These are phyloP conservation scores for Arthrobotrys megalospora DNA, from an alignment of 2,329 filamentous ascomycete species.

Conservation along the genomic window DNA sequence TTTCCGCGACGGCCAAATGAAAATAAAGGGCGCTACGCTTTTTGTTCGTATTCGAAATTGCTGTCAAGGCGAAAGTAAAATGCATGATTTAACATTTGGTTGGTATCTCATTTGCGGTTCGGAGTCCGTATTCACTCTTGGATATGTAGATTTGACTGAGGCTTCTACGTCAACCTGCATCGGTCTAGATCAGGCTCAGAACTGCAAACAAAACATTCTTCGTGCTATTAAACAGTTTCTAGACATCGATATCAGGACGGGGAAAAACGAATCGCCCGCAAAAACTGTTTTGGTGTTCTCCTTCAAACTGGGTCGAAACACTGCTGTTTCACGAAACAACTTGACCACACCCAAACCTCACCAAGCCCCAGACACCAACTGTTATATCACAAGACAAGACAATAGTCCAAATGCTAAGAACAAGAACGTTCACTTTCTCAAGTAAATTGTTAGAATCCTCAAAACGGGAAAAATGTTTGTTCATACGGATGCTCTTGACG, in stretches of 20 bases:
- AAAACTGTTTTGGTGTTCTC: constrained; percentile 20
- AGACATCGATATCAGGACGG: not conserved
- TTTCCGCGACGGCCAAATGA: constrained; percentile 17
- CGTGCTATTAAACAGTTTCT: not conserved
- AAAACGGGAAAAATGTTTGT: constrained; percentile 12
- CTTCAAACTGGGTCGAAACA: constrained; percentile 59
- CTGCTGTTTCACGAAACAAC: constrained; percentile 53
- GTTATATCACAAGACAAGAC: constrained; percentile 38
- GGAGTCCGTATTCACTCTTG: constrained; percentile 12
- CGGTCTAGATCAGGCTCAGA: constrained; percentile 7
- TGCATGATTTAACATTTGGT: constrained; percentile 23
- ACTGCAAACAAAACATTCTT: constrained; percentile 11
- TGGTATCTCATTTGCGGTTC: constrained; percentile 31
- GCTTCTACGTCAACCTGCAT: constrained; percentile 1
- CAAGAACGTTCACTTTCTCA: not conserved
- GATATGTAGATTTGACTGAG: constrained; percentile 29
- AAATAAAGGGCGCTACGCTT: not conserved
- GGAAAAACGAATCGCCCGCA: not conserved
- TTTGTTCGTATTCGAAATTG: constrained; percentile 13
- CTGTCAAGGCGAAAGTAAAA: not conserved
- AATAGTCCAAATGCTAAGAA: not conserved
- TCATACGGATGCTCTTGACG: not conserved
- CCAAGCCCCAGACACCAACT: constrained; percentile 32
- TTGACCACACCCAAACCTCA: constrained; percentile 28
- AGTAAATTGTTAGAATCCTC: not conserved